Evolutionary conservation across 495 filamentous ascomycete genomes (phyloP), one percentile per base, ranked within the genome.

Genomic region (Lichenothelia convexa): DNA sequence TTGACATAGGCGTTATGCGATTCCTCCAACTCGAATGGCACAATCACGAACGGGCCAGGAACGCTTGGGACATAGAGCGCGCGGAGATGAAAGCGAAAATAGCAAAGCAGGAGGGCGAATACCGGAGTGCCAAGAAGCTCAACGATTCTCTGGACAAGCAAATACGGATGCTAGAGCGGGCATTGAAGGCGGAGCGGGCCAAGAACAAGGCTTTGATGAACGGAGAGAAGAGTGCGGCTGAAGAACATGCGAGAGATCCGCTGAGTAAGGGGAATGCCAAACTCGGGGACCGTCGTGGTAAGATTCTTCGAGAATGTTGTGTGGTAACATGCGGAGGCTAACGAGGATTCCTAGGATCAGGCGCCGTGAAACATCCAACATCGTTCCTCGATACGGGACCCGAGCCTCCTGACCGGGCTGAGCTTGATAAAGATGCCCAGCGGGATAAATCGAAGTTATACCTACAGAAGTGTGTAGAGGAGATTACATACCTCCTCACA

Each of bases 21-120:
- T 95, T 95, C 56, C 74, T 99, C 22, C 91, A 95, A 63, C 87
- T 86, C 23, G 89, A 99, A 70, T 95, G 89, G 89, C 91, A 99
- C 57, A 76, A 82, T 44, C 87, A 95, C 51, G 89, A 99, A 56
- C 80, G 89, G 59, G 91, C 93, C 48, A 78, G 91, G 47, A 99
- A 99, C 57, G 78, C 82, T 16, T 99, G 89, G 89, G 89, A 95
- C 51, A 97, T 97, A 53, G 89, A 97, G 60, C 75, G 82, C 51
- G 89, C 91, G 41, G 89, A 95, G 64, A 97, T 97, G 89, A 95
- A 93, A 60, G 84, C 80, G 43, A 75, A 87, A 54, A 94, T 97
- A 59, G 89, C 86, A n/a, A 75, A 78, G 49, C 66, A 94, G 43
- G 89, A 97, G 53, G 89, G 89, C 38, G 82, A 91, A 35, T 67